Evolutionary conservation across 2,329 filamentous ascomycete species (phyloP).

Genomic region (Exophiala xenobiotica): DNA sequence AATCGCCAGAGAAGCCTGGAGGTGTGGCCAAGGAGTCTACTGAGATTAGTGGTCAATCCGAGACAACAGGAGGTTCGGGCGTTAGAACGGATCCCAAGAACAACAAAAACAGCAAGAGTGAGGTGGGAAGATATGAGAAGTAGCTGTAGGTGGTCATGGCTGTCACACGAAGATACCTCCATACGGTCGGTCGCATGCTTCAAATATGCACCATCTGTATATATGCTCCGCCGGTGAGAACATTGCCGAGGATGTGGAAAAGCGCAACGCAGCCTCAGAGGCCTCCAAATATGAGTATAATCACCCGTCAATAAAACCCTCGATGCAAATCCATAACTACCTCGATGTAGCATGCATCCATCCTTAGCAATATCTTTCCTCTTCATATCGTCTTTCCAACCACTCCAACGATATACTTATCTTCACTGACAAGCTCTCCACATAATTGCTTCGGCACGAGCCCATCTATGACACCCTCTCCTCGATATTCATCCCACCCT

Average conservation of each 20-base stretch:
- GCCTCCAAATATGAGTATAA: not conserved
- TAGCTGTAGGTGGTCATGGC: not conserved
- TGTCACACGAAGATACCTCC: too few relatives aligned
- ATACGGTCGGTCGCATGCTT: too few relatives aligned
- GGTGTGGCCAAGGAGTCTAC: constrained; percentile 11
- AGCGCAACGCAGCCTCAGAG: not conserved
- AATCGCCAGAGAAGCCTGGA: constrained; percentile 8
- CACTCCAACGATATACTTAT: not conserved
- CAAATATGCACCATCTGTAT: not conserved
- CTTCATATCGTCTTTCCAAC: not conserved
- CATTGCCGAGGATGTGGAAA: constrained; percentile 8
- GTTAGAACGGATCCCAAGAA: not conserved
- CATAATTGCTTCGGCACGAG: constrained; percentile 7
- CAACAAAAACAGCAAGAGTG: not conserved
- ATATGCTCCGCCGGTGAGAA: constrained; percentile 6
- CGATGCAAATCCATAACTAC: not conserved
- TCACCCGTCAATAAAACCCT: not conserved
- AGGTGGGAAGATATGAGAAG: not conserved
- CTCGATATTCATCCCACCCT: constrained; percentile 7
- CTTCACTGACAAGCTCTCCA: not conserved
- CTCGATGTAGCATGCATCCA: not conserved
- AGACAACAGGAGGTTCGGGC: constrained; percentile 13
- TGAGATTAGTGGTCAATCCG: constrained; percentile 16
- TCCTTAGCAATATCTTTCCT: not conserved
- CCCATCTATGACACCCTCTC: constrained; percentile 12